Base-by-base conservation (phyloP, 495 filamentous ascomycete genomes). In the Haplographium delicatum region DNA sequence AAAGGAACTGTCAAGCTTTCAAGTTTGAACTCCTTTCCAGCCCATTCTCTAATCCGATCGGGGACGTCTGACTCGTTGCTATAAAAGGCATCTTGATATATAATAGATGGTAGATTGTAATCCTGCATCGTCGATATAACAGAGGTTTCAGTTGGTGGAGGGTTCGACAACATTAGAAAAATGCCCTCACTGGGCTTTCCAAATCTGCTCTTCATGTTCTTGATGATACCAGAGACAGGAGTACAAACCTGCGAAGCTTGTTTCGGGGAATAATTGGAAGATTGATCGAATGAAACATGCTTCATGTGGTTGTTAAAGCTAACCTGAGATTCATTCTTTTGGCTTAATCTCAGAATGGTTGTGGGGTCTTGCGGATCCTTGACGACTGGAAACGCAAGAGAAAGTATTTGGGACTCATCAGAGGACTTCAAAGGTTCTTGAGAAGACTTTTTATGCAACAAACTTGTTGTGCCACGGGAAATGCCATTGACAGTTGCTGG, bases 11-110 rank as follows among this genome's bases (percentile, higher is more conserved):
- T 83, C 49, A 76, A 78, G 45, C 91, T 86, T 61, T 80, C 80
- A 1, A 96, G 64, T 41, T 79, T 86, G 63, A 94, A 96, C 56
- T 95, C 89, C 56, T 80, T 81, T 15, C 91, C 91, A 7, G 86
- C 94, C 65, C 96, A 97, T 67, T 95, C 88, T 40, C 88, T 75
- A 9, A 76, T 63, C 43, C 81, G 78, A 28, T 86, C 76, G 6
- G 94, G 94, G 3, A 96, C 86, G 68, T 98, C 93, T 46, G 67
- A 73, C 45, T 91, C 86, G n/a, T 88, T 72, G 53, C 89, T 86
- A 59, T 96, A 97, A 58, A 84, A 90, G 13, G 91, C 82, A 59
- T 90, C 85, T 62, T 88, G 87, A 54, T 96, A 94, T 39, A 96
- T 75, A 19, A 86, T 72, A 35, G 53, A 75, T 15, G 74, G 73